These are phyloP conservation scores for Umbelopsis sp. DNA, from an alignment of 192 early-diverging fungal genomes.

Conservation along the genomic window DNA sequence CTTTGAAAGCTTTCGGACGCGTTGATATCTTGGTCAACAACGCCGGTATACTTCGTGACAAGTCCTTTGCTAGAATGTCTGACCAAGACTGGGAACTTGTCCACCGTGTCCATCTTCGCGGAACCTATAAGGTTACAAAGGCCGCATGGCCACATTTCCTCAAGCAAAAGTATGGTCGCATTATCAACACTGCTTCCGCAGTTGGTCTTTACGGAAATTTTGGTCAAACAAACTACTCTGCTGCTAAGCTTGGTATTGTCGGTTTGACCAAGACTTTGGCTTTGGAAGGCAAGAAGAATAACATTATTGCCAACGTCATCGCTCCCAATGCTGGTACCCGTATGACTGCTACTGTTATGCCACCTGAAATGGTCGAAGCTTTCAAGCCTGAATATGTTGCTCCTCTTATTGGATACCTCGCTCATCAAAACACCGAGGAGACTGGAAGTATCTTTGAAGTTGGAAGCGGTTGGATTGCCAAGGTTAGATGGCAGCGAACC, in stretches of 20 bases:
- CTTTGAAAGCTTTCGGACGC: constrained; percentile 81
- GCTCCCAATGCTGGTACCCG: constrained; percentile 96
- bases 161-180: constrained; percentile 93
- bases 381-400: constrained; percentile 97
- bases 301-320: constrained; percentile 93
- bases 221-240: constrained; percentile 58
- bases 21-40: constrained; percentile 93
- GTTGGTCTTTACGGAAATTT: constrained; percentile 95
- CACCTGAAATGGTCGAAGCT: constrained; percentile 92
- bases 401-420: constrained; percentile 89
- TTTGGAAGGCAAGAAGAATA: constrained; percentile 86
- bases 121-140: constrained; percentile 90
- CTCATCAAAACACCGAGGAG: constrained; percentile 76
- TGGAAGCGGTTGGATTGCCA: constrained; percentile 91
- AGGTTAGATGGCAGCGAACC: constrained; percentile 95
- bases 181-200: constrained; percentile 94
- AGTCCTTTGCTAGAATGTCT: constrained; percentile 88
- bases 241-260: constrained; percentile 89
- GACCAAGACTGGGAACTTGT: constrained; percentile 96
- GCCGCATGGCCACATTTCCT: constrained; percentile 96
- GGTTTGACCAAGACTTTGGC: constrained; percentile 92
- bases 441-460: constrained; percentile 95
- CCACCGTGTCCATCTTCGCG: constrained; percentile 86
- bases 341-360: constrained; percentile 98
- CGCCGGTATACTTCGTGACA: constrained; percentile 96